phyloP scores from a whole-genome alignment of 2,329 filamentous ascomycete species.

The Epichloe uncinata region DNA sequence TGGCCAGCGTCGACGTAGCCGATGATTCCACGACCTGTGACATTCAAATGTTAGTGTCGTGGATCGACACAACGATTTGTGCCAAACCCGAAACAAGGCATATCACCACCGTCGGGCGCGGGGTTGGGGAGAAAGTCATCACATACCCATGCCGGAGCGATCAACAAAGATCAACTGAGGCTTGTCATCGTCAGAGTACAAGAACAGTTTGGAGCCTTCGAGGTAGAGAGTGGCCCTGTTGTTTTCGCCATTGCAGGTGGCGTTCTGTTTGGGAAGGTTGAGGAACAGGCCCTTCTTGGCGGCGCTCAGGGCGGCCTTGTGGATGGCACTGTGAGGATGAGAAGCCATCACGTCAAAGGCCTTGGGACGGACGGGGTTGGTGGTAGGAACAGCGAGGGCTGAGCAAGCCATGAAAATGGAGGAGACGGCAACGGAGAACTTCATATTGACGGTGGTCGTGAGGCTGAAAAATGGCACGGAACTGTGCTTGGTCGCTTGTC shows the following conservation, averaged over 20 bases:
- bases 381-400: constrained; percentile 14
- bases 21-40: constrained; percentile 35
- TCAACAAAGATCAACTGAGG: constrained; percentile 40
- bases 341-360: constrained; percentile 37
- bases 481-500: background rate
- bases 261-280: constrained; percentile 29
- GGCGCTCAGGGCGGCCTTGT: constrained; percentile 33
- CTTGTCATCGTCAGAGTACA: constrained; percentile 28
- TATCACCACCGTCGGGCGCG: too few species aligned
- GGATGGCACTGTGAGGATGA: constrained; percentile 34
- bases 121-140: background rate
- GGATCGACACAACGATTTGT: too few species aligned
- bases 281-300: constrained; percentile 29
- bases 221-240: constrained; percentile 38
- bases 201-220: constrained; percentile 30
- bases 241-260: constrained; percentile 30
- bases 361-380: constrained; percentile 10
- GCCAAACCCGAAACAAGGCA: too few species aligned
- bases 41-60: constrained; percentile 2
- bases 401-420: constrained; percentile 15
- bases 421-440: constrained; percentile 14
- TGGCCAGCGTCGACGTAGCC: constrained; percentile 36
- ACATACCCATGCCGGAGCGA: constrained; percentile 43
- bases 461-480: background rate
- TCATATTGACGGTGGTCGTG: constrained; percentile 12